phyloP scores from a whole-genome alignment of 306 rosid species.

The Erythrophleum fordii region DNA sequence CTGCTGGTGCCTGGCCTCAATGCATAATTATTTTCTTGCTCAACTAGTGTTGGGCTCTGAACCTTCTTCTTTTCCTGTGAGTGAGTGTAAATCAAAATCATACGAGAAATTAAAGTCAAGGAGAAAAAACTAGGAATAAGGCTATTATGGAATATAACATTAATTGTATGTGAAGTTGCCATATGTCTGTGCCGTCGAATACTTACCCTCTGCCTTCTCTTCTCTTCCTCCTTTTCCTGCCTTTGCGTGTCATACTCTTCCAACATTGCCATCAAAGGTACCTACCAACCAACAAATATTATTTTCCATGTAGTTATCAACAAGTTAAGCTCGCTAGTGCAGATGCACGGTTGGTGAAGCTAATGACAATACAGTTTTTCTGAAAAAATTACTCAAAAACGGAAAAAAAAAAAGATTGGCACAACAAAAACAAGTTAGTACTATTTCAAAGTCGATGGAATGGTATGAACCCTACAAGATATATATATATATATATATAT shows the following conservation, averaged over 20 bases:
- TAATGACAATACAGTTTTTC: no score
- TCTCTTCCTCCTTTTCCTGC: slow-evolving; percentile 64
- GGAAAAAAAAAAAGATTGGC: no score
- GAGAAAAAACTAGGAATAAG: no score
- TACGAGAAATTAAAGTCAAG: no score
- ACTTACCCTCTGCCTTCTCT: slow-evolving; percentile 63
- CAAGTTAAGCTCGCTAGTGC: no score
- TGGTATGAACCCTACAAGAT: no score
- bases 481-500: no score
- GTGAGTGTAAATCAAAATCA: background rate
- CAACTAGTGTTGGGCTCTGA: slow-evolving; percentile 41
- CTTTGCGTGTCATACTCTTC: slow-evolving; percentile 61
- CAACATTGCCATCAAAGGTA: slow-evolving; percentile 67
- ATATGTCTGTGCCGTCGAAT: background rate
- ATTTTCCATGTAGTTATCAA: background rate
- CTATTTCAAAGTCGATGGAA: no score
- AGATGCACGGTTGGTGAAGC: background rate
- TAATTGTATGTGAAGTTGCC: slow-evolving; percentile 20
- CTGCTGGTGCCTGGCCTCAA: slow-evolving; percentile 66
- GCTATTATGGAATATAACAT: no score
- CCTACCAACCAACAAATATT: slow-evolving; percentile 42
- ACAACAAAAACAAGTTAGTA: no score
- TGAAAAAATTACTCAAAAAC: no score
- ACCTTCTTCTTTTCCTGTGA: slow-evolving; percentile 69
- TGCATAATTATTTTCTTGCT: slow-evolving; percentile 47